Evolutionary conservation across 768 basidiomycete species (phyloP), one percentile per base, ranked within the genome.

Genomic region (Chalciporus chontae): DNA sequence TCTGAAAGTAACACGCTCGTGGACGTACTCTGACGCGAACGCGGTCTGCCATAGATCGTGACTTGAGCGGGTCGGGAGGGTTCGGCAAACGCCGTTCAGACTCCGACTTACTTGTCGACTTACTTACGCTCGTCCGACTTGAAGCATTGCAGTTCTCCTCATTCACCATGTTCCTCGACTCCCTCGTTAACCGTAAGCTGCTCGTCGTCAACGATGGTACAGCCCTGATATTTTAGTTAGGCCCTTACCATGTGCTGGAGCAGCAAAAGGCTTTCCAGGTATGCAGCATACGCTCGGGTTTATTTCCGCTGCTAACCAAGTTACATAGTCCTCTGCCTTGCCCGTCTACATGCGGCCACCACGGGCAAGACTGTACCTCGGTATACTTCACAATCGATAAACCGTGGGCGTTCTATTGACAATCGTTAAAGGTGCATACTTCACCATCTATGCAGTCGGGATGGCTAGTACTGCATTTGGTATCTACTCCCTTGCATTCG

Each of bases 1-100:
- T 15, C 5, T 36, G 34, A 32, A 39, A 34, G 26, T 52, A 40
- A 60, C 57, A 27, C 24, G 17, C 8, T 17, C 29, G 8, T 18
- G 27, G 36, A 77, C 86, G 52, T 73, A 89, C 88, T 72, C 84
- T 80, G 60, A 88, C 83, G 58, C 88, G 86, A 61, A 89, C 81
- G 66, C 87, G 85, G 61, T 89, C 87, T 45, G 70, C 72, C 75
- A 74, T 75, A 66, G 37, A 75, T 70, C 73, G 21, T 8, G 26
- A 26, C 4, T 21, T 52, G 66, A 61, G 43, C 52, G 54, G 55
- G 43, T 67, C 65, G 67, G 70, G 68, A 68, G 53, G 57, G 64
- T 68, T 74, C 72, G 74, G 71, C 61, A 67, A 65, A 59, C 59
- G 59, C 53, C 54, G 53, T 70, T 70, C 56, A 61, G 56, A 67